A percentile compares a stretch with the other conserved stretches of the same genome.
Conservation (phyloP, 225 moss, liverwort and hornwort genomes). For the Anthoceros angustus region DNA sequence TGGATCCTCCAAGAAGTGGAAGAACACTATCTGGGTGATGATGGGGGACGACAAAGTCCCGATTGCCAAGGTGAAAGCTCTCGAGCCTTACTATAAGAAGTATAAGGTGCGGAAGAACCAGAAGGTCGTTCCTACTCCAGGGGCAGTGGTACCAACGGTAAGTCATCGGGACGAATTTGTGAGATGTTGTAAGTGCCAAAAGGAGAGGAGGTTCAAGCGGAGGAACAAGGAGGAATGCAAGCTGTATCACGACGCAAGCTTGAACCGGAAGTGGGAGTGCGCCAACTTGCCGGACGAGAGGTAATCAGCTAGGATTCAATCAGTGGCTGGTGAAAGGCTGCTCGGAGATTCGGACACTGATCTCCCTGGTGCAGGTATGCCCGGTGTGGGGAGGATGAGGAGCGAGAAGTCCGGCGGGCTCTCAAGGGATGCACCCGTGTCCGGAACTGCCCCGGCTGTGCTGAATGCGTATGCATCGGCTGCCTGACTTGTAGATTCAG, state of each 20-base stretch:
- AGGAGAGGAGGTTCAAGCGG: background rate
- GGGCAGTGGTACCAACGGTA: background rate
- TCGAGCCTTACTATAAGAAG: slow-evolving; percentile 8
- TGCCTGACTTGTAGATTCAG: background rate
- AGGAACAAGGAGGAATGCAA: slow-evolving; percentile 3
- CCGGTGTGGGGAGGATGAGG: slow-evolving; percentile 5
- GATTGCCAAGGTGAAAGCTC: slow-evolving; percentile 8
- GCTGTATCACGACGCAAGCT: background rate
- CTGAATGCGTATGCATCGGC: slow-evolving; percentile 3
- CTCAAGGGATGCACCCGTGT: slow-evolving; percentile 1
- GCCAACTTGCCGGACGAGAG: slow-evolving; percentile 5
- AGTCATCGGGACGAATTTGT: slow-evolving; percentile 6
- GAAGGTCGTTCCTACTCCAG: background rate
- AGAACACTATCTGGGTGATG: slow-evolving; percentile 12
- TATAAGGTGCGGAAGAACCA: slow-evolving; percentile 2
- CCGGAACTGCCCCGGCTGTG: slow-evolving; percentile 6
- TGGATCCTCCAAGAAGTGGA: slow-evolving; percentile 14
- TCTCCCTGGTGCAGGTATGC: slow-evolving; percentile 3
- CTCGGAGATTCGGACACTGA: background rate
- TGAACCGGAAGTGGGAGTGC: slow-evolving; percentile 7
- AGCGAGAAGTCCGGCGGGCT: slow-evolving; percentile 3
- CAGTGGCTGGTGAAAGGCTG: background rate
- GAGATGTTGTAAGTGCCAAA: background rate
- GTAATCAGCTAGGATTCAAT: background rate
- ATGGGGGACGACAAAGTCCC: slow-evolving; percentile 5